Conservation (phyloP, 257 asterid species). For the Knoxia roxburghii region DNA sequence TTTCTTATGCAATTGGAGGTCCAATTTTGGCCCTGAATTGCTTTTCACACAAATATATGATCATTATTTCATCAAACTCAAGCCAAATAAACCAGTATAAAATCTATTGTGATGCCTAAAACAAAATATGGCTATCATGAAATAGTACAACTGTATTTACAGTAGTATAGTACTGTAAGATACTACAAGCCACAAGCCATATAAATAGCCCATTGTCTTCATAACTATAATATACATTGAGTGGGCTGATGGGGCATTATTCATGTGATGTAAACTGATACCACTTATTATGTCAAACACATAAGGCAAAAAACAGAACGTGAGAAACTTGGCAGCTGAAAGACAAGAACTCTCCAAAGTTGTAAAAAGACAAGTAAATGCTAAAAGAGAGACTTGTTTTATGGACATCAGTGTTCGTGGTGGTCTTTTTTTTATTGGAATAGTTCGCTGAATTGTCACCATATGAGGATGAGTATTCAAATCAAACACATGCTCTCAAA, state of each 20-base stretch:
- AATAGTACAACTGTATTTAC: too few species aligned
- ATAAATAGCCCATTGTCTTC: background rate
- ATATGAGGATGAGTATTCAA: background rate
- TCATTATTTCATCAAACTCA: too few species aligned
- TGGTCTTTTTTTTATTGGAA: background rate
- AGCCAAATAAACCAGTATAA: too few species aligned
- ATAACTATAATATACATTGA: too few species aligned
- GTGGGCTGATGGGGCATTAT: background rate
- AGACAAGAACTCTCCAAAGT: too few species aligned
- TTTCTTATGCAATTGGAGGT: background rate
- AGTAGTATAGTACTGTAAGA: too few species aligned
- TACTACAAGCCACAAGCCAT: background rate
- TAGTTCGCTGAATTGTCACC: background rate
- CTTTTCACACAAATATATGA: background rate
- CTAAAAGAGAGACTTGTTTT: background rate
- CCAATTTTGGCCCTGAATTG: background rate
- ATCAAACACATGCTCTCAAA: background rate
- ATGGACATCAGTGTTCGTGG: background rate
- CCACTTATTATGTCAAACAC: too few species aligned
- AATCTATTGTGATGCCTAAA: background rate
- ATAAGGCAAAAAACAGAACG: too few species aligned
- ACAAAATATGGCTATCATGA: background rate
- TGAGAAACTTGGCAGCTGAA: too few species aligned
- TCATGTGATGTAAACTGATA: background rate
- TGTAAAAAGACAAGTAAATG: background rate